Evolutionary conservation across 1,139 yeast genomes (phyloP).

Genomic region (Eremothecium coryli): DNA sequence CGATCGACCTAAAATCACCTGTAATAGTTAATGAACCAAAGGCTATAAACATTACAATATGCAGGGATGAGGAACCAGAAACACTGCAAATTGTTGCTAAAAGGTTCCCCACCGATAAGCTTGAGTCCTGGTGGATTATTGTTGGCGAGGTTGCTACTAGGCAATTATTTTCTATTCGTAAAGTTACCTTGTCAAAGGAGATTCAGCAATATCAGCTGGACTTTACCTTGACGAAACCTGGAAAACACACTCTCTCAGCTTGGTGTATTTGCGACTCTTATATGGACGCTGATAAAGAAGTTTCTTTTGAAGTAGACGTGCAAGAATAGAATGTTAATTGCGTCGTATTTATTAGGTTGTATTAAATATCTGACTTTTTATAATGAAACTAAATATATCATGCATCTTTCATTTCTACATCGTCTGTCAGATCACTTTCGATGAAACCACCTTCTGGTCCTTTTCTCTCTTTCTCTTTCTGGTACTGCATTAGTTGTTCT

Average conservation of each 20-base stretch:
- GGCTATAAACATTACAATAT: conserved; percentile 44
- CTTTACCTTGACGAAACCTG: conserved; percentile 51
- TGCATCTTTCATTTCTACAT: conserved; percentile 12
- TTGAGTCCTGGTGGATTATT: conserved; percentile 84
- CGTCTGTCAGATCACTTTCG: conserved; percentile 14
- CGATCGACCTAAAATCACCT: conserved; percentile 34
- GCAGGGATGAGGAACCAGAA: conserved; percentile 72
- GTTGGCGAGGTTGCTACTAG: conserved; percentile 56
- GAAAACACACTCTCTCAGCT: conserved; percentile 51
- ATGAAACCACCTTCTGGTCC: conserved; percentile 6
- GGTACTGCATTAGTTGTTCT: conserved; percentile 57
- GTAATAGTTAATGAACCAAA: conserved; percentile 40
- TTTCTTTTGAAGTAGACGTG: conserved; percentile 42
- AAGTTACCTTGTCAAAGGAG: conserved; percentile 47
- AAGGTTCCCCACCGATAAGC: conserved; percentile 46
- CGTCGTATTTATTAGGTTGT: conserved; percentile 2
- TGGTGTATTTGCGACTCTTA: conserved; percentile 93
- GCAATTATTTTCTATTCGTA: conserved; percentile 67
- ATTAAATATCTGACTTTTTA: no score
- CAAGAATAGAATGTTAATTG: neutral
- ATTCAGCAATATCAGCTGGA: conserved; percentile 45
- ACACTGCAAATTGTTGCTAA: conserved; percentile 50
- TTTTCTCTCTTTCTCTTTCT: conserved; percentile 39
- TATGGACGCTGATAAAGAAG: conserved; percentile 82
- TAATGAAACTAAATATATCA: no score